phyloP scores from a whole-genome alignment of 2,329 filamentous ascomycete genomes.

The Zymoseptoria brevis region DNA sequence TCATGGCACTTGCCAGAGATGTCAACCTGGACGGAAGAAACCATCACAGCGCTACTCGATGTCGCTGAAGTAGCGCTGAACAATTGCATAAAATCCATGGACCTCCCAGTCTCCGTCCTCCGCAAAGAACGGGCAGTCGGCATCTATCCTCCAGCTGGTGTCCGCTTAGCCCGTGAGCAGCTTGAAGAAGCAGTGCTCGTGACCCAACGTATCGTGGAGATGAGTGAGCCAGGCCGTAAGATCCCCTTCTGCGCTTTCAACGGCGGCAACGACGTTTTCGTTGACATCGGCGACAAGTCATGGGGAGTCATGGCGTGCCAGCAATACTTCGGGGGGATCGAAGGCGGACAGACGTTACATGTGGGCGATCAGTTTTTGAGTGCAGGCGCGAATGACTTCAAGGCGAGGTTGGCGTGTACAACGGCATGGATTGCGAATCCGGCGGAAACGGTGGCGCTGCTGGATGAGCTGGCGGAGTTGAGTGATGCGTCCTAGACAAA shows the following conservation, averaged over 20 bases:
- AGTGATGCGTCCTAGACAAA: neutral
- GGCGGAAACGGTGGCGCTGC: constrained; percentile 75
- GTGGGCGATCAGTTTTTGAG: constrained; percentile 94
- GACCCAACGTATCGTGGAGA: constrained; percentile 84
- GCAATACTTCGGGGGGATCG: constrained; percentile 72
- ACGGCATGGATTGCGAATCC: constrained; percentile 97
- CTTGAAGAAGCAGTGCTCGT: constrained; percentile 94
- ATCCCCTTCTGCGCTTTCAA: constrained; percentile 98
- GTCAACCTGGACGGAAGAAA: constrained; percentile 65
- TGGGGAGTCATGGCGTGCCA: constrained; percentile 93
- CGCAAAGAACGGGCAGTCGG: constrained; percentile 69
- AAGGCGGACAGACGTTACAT: constrained; percentile 74
- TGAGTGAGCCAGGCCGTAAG: constrained; percentile 58
- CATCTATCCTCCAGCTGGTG: constrained; percentile 35
- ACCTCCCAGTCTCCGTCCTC: constrained; percentile 69
- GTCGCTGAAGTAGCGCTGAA: constrained; percentile 76
- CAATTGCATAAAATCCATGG: constrained; percentile 72
- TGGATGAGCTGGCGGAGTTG: constrained; percentile 63
- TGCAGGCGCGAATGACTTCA: constrained; percentile 94
- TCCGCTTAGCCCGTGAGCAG: constrained; percentile 66
- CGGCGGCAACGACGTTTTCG: constrained; percentile 93
- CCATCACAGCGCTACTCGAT: constrained; percentile 75
- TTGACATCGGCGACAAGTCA: constrained; percentile 96
- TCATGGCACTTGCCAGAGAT: constrained; percentile 73
- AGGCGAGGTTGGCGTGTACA: constrained; percentile 82